A percentile compares a stretch with the other conserved stretches of the same genome.
Evolutionary conservation across 139 green algal genomes (phyloP).

Genomic region (Gonium pectorale): DNA sequence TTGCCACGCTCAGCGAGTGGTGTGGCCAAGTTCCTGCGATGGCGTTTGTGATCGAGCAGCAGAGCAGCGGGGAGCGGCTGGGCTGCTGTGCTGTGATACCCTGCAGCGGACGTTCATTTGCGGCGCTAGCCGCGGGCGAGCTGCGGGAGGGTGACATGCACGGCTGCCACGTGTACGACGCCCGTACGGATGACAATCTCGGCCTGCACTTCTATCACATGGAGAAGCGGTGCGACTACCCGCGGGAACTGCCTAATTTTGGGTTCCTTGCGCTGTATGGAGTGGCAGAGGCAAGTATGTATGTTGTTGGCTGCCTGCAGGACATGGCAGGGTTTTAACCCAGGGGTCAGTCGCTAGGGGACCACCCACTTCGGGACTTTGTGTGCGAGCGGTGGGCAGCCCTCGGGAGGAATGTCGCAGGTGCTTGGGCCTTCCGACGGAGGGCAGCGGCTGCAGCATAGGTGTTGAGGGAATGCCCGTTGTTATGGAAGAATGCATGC

Average conservation of each 20-base stretch:
- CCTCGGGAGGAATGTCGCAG: not conserved
- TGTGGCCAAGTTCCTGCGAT: not conserved
- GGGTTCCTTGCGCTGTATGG: not conserved
- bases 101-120: not conserved
- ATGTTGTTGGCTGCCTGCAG: not conserved
- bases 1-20: not conserved
- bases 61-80: not conserved
- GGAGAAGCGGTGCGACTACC: not conserved
- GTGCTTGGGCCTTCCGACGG: not conserved
- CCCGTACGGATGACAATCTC: not conserved
- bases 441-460: not conserved
- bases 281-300: not conserved
- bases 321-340: too few relatives aligned
- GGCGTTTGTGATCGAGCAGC: not conserved
- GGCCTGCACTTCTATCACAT: not conserved
- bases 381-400: not conserved
- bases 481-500: too few relatives aligned
- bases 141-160: not conserved
- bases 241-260: not conserved
- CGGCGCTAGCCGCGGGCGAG: not conserved
- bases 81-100: not conserved
- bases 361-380: too few relatives aligned
- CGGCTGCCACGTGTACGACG: not conserved
- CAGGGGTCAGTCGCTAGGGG: too few relatives aligned
- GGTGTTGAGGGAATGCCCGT: too few relatives aligned